Percentiles rank a stretch among this genome's conserved stretches.
phyloP scores from a whole-genome alignment of 1,284 basidiomycete species.

The Cerioporus squamosus region DNA sequence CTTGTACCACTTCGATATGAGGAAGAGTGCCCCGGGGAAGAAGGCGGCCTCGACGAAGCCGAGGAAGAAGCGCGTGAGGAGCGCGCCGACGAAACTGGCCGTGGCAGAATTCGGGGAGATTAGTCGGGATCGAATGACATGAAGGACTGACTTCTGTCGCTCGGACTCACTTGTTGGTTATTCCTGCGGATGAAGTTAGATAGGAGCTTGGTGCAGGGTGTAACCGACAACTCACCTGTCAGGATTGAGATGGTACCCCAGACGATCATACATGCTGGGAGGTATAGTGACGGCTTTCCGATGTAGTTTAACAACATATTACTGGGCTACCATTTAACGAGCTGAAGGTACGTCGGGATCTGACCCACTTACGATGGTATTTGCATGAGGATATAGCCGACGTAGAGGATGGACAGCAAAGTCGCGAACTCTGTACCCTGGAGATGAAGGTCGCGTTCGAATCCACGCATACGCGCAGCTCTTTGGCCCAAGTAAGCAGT shows the following conservation, averaged over 20 bases:
- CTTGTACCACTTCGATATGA: slow-evolving; percentile 78
- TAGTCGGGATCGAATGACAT: slow-evolving; percentile 2
- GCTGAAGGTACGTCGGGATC: not conserved
- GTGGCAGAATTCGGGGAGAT: not conserved
- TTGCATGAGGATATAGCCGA: slow-evolving; percentile 83
- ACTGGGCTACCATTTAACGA: slow-evolving; percentile 36
- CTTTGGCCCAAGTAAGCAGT: slow-evolving; percentile 35
- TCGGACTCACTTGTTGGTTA: slow-evolving; percentile 29
- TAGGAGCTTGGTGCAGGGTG: not conserved
- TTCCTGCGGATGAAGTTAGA: slow-evolving; percentile 7
- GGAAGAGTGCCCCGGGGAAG: slow-evolving; percentile 66
- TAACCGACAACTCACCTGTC: slow-evolving; percentile 18
- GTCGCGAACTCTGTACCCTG: slow-evolving; percentile 72
- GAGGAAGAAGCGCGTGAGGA: slow-evolving; percentile 81
- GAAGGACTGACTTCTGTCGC: not conserved
- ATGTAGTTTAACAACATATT: slow-evolving; percentile 77
- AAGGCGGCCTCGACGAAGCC: slow-evolving; percentile 75
- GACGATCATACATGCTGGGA: slow-evolving; percentile 70
- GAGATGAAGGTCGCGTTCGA: slow-evolving; percentile 70
- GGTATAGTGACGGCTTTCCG: slow-evolving; percentile 74
- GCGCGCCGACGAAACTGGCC: slow-evolving; percentile 65
- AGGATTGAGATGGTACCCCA: slow-evolving; percentile 47
- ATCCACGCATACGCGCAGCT: slow-evolving; percentile 69
- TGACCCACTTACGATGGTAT: slow-evolving; percentile 65
- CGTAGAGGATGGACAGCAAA: slow-evolving; percentile 74